Conservation (phyloP, 2,329 filamentous ascomycete species). For the Colletotrichum graminicola region DNA sequence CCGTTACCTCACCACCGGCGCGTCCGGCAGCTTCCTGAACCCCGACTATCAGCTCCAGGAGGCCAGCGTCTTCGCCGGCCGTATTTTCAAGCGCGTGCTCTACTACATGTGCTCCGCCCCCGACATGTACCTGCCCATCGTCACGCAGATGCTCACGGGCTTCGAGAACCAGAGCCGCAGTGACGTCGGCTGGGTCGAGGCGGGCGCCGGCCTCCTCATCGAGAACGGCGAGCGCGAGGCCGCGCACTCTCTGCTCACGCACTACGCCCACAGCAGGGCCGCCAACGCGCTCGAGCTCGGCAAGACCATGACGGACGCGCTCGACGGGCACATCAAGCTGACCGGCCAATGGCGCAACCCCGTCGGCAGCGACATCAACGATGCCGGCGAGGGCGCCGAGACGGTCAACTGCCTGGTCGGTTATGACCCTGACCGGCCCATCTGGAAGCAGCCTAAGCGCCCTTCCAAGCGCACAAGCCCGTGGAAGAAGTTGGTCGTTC, state of each 20-base stretch:
- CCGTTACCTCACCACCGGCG: slow-evolving; percentile 47
- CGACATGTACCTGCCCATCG: slow-evolving; percentile 44
- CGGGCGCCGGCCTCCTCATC: slow-evolving; percentile 43
- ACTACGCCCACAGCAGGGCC: slow-evolving; percentile 45
- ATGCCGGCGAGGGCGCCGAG: slow-evolving; percentile 49
- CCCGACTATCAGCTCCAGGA: slow-evolving; percentile 47
- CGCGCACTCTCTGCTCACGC: slow-evolving; percentile 44
- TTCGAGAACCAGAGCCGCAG: slow-evolving; percentile 45
- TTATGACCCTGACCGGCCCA: slow-evolving; percentile 46
- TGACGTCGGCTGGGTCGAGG: slow-evolving; percentile 45
- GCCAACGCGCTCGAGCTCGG: slow-evolving; percentile 45
- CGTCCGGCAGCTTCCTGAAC: slow-evolving; percentile 46
- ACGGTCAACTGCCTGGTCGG: slow-evolving; percentile 53
- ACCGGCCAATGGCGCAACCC: slow-evolving; percentile 45
- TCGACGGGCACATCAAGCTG: slow-evolving; percentile 47
- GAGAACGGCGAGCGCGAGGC: slow-evolving; percentile 41
- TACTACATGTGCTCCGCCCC: slow-evolving; percentile 49
- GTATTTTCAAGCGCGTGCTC: slow-evolving; percentile 47
- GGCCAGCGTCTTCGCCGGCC: slow-evolving; percentile 46
- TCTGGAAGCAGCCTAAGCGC: slow-evolving; percentile 37
- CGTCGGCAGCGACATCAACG: slow-evolving; percentile 50
- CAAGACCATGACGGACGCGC: slow-evolving; percentile 41
- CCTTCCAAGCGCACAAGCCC: slow-evolving; percentile 11
- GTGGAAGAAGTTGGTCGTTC: slow-evolving; percentile 26
- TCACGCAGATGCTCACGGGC: slow-evolving; percentile 45